These are phyloP conservation scores for Cladosporium cucumerinum DNA, from an alignment of 2,329 filamentous ascomycete genomes.

Conservation along the genomic window DNA sequence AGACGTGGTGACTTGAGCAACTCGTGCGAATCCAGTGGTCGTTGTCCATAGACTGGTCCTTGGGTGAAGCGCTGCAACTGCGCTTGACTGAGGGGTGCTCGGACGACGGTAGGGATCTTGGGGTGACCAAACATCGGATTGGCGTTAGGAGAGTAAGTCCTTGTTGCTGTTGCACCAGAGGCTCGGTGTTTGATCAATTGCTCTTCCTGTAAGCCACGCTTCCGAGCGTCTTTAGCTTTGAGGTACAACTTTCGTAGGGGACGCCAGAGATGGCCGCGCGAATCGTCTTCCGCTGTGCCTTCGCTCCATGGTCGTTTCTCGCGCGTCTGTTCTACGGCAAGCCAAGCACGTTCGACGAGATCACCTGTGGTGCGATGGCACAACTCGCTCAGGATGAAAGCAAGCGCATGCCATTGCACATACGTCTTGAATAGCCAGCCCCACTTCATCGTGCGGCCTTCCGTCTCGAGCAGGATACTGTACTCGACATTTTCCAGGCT, in stretches of 20 bases:
- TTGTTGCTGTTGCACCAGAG: conserved; percentile 19
- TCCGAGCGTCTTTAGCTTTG: conserved; percentile 54
- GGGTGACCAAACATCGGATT: conserved; percentile 35
- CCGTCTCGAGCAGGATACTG: conserved; percentile 61
- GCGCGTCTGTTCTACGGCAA: conserved; percentile 50
- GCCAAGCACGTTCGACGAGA: conserved; percentile 59
- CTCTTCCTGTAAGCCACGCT: conserved; percentile 47
- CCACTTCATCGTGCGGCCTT: conserved; percentile 61
- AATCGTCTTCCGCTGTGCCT: conserved; percentile 29
- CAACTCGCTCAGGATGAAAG: conserved; percentile 59
- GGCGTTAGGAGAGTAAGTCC: conserved; percentile 33
- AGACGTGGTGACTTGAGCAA: conserved; percentile 31
- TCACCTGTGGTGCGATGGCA: conserved; percentile 56
- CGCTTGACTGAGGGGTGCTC: conserved; percentile 34
- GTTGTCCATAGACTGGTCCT: conserved; percentile 32
- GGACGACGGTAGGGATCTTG: conserved; percentile 26
- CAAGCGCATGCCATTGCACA: conserved; percentile 63
- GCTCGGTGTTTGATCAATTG: conserved; percentile 22
- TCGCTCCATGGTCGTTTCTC: conserved; percentile 40
- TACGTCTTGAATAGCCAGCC: conserved; percentile 63
- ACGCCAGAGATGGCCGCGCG: conserved; percentile 59
- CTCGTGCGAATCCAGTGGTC: conserved; percentile 34
- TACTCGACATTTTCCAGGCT: conserved; percentile 74
- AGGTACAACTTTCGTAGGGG: conserved; percentile 60
- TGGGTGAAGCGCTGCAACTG: conserved; percentile 33